Base-by-base conservation (phyloP, 2,329 filamentous ascomycete genomes). In the Nemania abortiva region DNA sequence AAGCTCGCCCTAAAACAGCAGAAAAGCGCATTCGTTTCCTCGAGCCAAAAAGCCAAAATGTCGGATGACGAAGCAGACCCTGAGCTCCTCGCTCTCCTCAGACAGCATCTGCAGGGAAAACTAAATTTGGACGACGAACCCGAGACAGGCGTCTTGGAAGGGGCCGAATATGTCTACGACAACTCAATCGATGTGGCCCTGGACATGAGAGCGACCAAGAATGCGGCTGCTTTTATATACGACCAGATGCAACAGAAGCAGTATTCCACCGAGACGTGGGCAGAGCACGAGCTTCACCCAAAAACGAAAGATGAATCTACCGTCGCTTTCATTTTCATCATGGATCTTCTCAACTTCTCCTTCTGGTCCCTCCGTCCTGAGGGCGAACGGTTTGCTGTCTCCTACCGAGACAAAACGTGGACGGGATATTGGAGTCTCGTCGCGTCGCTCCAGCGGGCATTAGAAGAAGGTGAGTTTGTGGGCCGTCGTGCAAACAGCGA, bases 341-440 rank as follows among this genome's bases (percentile, higher is more conserved):
- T 99, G 94, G 96, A 99, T 79, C 81, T 99, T 31, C 84, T 99
- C 59, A 99, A 99, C 79, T 99, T 98, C 78, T 97, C 91, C 24
- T 99, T 99, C 80, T 99, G 96, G 96, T 97, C 93, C 15, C 91
- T 93, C 61, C 78, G 82, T 53, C 80, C 84, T 0, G 90, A 92
- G 11, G 86, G 89, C 5, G 90, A 95, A 75, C 87, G 94, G 11
- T 99, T 95, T 79, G 88, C 92, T 10, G 87, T 99, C 50, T 90
- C 93, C 66, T 98, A 98, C 80, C 88, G 87, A 54, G 94, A 89
- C 31, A 91, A 89, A 80, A 89, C 82, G 66, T 98, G 94, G 94
- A 98, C 94, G 0, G 96, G 96, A 3, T 99, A 99, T 81, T 97
- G 93, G 91, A 97, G 94, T 79, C 82, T 99, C 65, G 93, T 98